Evolutionary conservation across 192 early-diverging fungal genomes (phyloP).

Genomic region (Umbelopsis vinacea): DNA sequence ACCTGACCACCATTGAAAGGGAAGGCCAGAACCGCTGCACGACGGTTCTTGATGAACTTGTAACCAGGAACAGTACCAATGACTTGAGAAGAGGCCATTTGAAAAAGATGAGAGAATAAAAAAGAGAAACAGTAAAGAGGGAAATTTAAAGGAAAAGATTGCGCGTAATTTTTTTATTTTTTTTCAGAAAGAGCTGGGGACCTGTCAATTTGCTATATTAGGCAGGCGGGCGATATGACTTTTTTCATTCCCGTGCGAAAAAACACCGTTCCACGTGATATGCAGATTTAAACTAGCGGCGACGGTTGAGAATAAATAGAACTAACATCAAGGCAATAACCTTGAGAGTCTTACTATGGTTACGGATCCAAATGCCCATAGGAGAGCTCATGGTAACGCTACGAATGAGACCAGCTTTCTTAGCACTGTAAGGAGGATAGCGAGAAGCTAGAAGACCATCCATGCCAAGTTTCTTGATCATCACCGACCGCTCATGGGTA

Average conservation of each 20-base stretch:
- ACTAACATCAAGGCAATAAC: background rate
- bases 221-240: background rate
- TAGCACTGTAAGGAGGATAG: conserved; percentile 41
- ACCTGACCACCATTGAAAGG: conserved; percentile 42
- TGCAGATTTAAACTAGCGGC: background rate
- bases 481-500: conserved; percentile 72
- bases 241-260: background rate
- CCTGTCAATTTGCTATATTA: background rate
- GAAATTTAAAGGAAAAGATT: no score
- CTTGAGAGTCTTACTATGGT: background rate
- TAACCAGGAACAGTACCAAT: background rate
- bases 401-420: conserved; percentile 31
- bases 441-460: conserved; percentile 28
- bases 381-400: background rate
- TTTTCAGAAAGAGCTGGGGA: background rate
- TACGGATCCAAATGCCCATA: conserved; percentile 15
- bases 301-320: background rate
- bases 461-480: conserved; percentile 51
- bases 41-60: conserved; percentile 4
- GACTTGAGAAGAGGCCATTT: background rate
- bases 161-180: background rate
- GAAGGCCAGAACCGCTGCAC: conserved; percentile 3
- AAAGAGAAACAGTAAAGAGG: background rate
- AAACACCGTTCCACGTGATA: background rate
- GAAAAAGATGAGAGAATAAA: background rate